Evolutionary conservation across 2,329 filamentous ascomycete genomes (phyloP), one percentile per base, ranked within the genome.

Genomic region (Colletotrichum sp.): DNA sequence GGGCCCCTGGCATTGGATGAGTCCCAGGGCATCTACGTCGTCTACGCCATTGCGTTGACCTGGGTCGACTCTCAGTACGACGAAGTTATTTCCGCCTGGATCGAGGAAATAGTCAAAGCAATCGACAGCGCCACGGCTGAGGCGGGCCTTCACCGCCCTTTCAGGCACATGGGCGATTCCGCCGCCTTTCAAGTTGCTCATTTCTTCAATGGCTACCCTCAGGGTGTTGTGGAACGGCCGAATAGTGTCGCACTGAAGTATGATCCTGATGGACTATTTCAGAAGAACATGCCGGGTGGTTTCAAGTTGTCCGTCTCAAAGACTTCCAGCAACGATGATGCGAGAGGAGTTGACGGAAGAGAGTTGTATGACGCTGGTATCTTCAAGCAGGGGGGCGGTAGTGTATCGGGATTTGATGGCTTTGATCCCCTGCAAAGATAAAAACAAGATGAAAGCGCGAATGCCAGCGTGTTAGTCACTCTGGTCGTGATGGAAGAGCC

Each of bases 331-430:
- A 22, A 49, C 1, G 1, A 49, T 4, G 19, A 2, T 49, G 11
- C 1, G 11, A 1, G 11, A 49, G 11, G n/a, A 0, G 44, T 49
- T 13, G 44, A 22, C 6, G 11, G 11, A 8, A 22, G 0, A 8
- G 2, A 22, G n/a, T 13, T 2, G 1, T 13, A 52, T 0, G 44
- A 52, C 0, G 44, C 44, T 2, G n/a, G n/a, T 5, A 52, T 52
- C 11, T 0, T 52, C 2, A 13, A 8, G 2, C 11, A 52, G 0
- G 44, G 6, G 6, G n/a, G 5, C n/a, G 11, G 2, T 1, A 49
- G 44, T 2, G n/a, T 49, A 3, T 22, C 11, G 44, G n/a, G 44
- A 3, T 4, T 49, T 49, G 6, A 9, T 49, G 44, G 19, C 9
- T 49, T 13, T 22, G 44, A 49, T 22, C 6, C 19, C 0, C 2